phyloP scores from a whole-genome alignment of 257 asterid species.

The Scutellaria galericulata region DNA sequence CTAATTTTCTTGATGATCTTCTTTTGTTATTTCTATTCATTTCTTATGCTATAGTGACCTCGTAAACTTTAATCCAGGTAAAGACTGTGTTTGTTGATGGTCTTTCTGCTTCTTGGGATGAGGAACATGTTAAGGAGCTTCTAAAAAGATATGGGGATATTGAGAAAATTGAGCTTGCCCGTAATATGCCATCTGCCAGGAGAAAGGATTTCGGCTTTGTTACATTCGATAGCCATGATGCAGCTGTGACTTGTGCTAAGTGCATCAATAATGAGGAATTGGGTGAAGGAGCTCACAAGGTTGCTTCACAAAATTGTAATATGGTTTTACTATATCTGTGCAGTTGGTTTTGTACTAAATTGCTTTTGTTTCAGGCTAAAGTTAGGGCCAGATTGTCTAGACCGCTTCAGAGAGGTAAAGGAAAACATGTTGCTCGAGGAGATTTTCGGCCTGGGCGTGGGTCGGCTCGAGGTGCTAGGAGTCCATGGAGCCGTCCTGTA shows the following conservation, averaged over 20 bases:
- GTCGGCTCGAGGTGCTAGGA: constrained; percentile 58
- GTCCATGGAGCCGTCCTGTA: constrained; percentile 75
- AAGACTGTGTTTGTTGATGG: constrained; percentile 98
- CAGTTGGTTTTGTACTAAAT: constrained; percentile 30
- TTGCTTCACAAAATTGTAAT: constrained; percentile 31
- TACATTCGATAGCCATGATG: constrained; percentile 83
- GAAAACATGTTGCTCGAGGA: constrained; percentile 75
- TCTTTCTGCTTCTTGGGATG: constrained; percentile 89
- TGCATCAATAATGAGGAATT: constrained; percentile 84
- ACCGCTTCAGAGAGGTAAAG: constrained; percentile 96
- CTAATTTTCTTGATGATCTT: background rate
- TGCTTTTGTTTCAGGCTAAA: constrained; percentile 69
- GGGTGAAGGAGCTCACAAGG: constrained; percentile 94
- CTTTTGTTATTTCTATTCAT: constrained; percentile 7
- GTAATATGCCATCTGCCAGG: constrained; percentile 98
- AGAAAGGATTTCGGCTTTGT: constrained; percentile 98
- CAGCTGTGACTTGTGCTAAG: constrained; percentile 91
- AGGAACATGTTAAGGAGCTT: constrained; percentile 69
- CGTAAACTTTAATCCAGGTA: constrained; percentile 59
- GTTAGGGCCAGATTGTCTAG: constrained; percentile 97
- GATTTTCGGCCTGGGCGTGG: constrained; percentile 67
- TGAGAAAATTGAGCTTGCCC: constrained; percentile 93
- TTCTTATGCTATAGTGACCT: constrained; percentile 26
- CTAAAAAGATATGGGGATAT: constrained; percentile 72
- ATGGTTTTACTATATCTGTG: constrained; percentile 1